Percentiles rank a stretch among this genome's conserved stretches.
Evolutionary conservation across 768 basidiomycete species (phyloP).

Genomic region (Mycena rebaudengoi): DNA sequence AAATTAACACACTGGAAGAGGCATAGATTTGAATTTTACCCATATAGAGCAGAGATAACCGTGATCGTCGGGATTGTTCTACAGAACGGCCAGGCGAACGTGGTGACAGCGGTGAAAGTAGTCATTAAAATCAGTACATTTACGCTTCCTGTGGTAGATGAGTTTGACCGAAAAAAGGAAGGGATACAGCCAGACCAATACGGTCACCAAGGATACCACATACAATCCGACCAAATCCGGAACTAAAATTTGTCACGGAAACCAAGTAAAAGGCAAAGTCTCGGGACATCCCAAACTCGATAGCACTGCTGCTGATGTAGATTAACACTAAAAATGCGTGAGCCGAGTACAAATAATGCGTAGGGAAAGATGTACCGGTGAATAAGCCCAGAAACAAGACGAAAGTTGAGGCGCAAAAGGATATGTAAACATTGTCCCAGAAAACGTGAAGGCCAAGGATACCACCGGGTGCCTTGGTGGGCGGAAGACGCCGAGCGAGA

Average conservation of each 20-base stretch:
- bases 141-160: not conserved
- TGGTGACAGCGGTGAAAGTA: not conserved
- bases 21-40: not conserved
- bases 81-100: constrained; percentile 13
- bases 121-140: constrained; percentile 3
- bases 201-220: constrained; percentile 50
- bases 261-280: constrained; percentile 50
- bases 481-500: constrained; percentile 49
- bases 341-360: not conserved
- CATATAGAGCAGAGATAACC: not conserved
- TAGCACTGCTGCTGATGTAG: constrained; percentile 35
- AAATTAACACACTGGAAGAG: not conserved
- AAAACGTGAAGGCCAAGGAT: constrained; percentile 48
- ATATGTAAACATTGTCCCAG: not conserved
- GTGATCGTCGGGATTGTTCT: not conserved
- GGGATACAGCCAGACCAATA: constrained; percentile 40
- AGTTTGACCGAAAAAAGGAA: not conserved
- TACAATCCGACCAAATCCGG: constrained; percentile 53
- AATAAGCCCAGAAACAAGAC: constrained; percentile 58
- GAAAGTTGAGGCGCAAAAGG: constrained; percentile 37
- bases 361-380: constrained; percentile 29
- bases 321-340: not conserved
- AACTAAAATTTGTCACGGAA: constrained; percentile 56
- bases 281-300: constrained; percentile 1
- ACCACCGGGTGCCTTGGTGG: constrained; percentile 41